phyloP scores from a whole-genome alignment of 257 asterid genomes.

The Solanum rostratum region DNA sequence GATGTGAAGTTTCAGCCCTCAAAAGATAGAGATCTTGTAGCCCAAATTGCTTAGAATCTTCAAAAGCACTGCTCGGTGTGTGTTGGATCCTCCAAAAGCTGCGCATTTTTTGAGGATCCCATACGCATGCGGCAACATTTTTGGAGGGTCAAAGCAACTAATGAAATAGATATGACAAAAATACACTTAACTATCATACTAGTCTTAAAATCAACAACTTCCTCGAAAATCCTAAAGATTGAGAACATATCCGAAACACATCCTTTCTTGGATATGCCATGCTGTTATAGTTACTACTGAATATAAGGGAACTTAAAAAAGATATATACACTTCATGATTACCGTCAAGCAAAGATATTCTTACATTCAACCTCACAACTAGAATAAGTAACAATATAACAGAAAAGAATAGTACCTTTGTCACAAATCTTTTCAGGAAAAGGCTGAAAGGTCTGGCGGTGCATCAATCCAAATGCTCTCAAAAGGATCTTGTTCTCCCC shows the following conservation, averaged over 20 bases:
- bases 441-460: conserved; percentile 56
- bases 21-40: not conserved
- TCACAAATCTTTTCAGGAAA: conserved; percentile 17
- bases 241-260: not conserved
- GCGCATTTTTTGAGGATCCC: not conserved
- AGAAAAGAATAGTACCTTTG: conserved; percentile 4
- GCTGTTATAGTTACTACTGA: not conserved
- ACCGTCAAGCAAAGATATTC: not conserved
- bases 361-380: not conserved
- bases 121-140: not conserved
- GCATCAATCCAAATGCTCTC: conserved; percentile 86
- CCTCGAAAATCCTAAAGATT: not conserved
- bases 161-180: not conserved
- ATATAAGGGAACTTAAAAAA: not conserved
- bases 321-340: not conserved
- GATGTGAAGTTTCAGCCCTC: not conserved
- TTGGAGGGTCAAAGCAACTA: not conserved
- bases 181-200: not conserved
- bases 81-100: not conserved
- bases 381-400: not conserved
- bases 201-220: not conserved
- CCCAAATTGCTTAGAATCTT: not conserved
- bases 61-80: not conserved
- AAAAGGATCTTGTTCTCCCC: conserved; percentile 79
- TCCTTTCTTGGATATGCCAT: not conserved